A percentile compares a stretch with the other conserved stretches of the same genome.
Evolutionary conservation across 2,329 filamentous ascomycete species (phyloP).

Genomic region (Zalaria obscura): DNA sequence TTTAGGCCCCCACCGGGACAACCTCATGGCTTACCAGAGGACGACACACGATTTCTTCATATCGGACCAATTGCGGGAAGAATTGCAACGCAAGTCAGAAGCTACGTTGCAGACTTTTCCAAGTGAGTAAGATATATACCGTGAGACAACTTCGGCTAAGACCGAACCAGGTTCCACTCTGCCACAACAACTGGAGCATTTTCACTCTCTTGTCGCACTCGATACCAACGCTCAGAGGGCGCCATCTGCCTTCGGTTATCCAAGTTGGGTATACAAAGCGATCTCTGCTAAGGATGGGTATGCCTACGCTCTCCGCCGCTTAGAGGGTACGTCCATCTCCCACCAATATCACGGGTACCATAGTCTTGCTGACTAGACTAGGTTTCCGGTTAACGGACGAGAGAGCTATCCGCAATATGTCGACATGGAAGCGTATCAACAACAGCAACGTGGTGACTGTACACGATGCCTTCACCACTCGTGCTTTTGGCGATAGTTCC

Average conservation of each 20-base stretch:
- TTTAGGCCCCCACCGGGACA: conserved; percentile 67
- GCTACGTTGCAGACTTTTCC: conserved; percentile 74
- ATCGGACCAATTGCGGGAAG: conserved; percentile 71
- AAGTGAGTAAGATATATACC: conserved; percentile 34
- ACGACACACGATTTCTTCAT: conserved; percentile 86
- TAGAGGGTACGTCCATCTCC: conserved; percentile 47
- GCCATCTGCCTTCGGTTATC: conserved; percentile 67
- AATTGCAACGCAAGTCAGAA: conserved; percentile 77
- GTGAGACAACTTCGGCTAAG: conserved; percentile 4
- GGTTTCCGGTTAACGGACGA: conserved; percentile 82
- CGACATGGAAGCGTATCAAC: conserved; percentile 76
- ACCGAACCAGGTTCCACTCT: conserved; percentile 43
- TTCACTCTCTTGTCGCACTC: conserved; percentile 81
- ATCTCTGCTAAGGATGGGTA: conserved; percentile 77
- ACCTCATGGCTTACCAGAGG: conserved; percentile 71
- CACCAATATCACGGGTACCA: conserved; percentile 1
- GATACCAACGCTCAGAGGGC: conserved; percentile 72
- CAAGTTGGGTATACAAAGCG: conserved; percentile 92
- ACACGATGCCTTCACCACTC: conserved; percentile 84
- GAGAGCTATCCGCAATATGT: conserved; percentile 70
- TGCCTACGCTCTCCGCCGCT: conserved; percentile 71
- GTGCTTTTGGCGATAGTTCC: conserved; percentile 87
- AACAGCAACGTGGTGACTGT: conserved; percentile 74
- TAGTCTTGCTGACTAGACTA: conserved; percentile 13
- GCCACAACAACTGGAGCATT: conserved; percentile 65